A percentile compares a stretch with the other conserved stretches of the same genome.
These are phyloP conservation scores for Fusarium lateritium DNA, from an alignment of 2,329 filamentous ascomycete species.

Conservation along the genomic window DNA sequence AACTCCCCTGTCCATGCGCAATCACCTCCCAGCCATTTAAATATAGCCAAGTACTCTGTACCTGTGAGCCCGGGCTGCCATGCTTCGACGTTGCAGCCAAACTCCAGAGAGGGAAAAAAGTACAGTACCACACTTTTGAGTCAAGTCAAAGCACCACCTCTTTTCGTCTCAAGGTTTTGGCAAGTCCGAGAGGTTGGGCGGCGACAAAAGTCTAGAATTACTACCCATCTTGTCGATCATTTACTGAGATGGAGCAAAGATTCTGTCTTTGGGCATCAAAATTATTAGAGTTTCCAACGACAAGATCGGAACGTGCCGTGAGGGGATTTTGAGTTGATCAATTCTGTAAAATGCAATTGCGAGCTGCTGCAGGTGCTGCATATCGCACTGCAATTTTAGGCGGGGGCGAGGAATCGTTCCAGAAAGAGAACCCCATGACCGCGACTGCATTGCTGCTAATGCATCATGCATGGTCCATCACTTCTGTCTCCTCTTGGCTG, in stretches of 20 bases:
- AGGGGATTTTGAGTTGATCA: not conserved
- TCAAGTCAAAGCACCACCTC: slow-evolving; percentile 26
- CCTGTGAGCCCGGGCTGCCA: slow-evolving; percentile 16
- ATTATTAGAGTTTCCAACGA: slow-evolving; percentile 8
- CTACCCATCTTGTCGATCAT: slow-evolving; percentile 43
- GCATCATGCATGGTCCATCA: slow-evolving; percentile 36
- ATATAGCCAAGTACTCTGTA: slow-evolving; percentile 30
- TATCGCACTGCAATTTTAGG: slow-evolving; percentile 1
- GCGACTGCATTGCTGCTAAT: slow-evolving; percentile 27
- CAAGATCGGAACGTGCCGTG: slow-evolving; percentile 12
- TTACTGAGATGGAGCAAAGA: not conserved
- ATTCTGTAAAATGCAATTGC: too few species aligned
- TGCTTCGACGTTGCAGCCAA: slow-evolving; percentile 31
- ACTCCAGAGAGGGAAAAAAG: slow-evolving; percentile 3
- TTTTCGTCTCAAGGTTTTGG: slow-evolving; percentile 11
- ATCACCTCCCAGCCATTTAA: slow-evolving; percentile 28
- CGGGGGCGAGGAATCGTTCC: slow-evolving; percentile 28
- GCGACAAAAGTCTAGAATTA: slow-evolving; percentile 20
- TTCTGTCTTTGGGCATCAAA: slow-evolving; percentile 30
- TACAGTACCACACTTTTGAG: slow-evolving; percentile 1
- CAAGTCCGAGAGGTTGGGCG: slow-evolving; percentile 13
- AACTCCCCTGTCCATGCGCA: slow-evolving; percentile 5
- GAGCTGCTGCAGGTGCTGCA: not conserved
- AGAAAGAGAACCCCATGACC: slow-evolving; percentile 42
- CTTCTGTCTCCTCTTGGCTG: slow-evolving; percentile 25